Evolutionary conservation across 345 rosid species (phyloP).

Genomic region (Linum tenue): DNA sequence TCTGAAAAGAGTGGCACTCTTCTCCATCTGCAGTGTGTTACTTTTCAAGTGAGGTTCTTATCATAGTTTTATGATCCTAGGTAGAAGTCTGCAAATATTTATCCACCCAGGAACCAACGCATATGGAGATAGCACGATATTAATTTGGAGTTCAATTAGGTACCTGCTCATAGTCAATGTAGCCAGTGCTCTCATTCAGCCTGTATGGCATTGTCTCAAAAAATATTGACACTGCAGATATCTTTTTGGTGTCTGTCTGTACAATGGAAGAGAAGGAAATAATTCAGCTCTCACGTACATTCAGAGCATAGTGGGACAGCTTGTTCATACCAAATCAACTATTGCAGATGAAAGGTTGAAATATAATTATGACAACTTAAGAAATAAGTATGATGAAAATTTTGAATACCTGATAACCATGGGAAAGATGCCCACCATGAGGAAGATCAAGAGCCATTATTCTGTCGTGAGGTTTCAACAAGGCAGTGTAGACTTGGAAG

Average conservation of each 20-base stretch:
- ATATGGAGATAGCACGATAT: neutral
- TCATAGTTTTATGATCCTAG: too few species aligned
- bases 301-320: neutral
- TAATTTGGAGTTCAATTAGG: neutral
- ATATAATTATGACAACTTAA: neutral
- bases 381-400: slow-evolving; percentile 4
- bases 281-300: neutral
- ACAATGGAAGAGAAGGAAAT: slow-evolving; percentile 17
- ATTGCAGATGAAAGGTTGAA: neutral
- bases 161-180: slow-evolving; percentile 96
- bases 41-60: neutral
- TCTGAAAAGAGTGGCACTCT: slow-evolving; percentile 87
- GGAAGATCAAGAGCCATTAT: slow-evolving; percentile 99
- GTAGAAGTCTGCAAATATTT: neutral
- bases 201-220: slow-evolving; percentile 99
- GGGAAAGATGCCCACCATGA: slow-evolving; percentile 99
- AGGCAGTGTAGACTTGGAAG: slow-evolving; percentile 93
- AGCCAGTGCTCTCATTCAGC: slow-evolving; percentile 91
- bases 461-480: slow-evolving; percentile 89
- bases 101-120: neutral
- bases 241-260: slow-evolving; percentile 98
- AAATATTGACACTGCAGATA: slow-evolving; percentile 96
- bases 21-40: slow-evolving; percentile 62
- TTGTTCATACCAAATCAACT: neutral
- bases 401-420: slow-evolving; percentile 84